phyloP scores from a whole-genome alignment of 495 filamentous ascomycete species.

The Apiosordaria backusii region DNA sequence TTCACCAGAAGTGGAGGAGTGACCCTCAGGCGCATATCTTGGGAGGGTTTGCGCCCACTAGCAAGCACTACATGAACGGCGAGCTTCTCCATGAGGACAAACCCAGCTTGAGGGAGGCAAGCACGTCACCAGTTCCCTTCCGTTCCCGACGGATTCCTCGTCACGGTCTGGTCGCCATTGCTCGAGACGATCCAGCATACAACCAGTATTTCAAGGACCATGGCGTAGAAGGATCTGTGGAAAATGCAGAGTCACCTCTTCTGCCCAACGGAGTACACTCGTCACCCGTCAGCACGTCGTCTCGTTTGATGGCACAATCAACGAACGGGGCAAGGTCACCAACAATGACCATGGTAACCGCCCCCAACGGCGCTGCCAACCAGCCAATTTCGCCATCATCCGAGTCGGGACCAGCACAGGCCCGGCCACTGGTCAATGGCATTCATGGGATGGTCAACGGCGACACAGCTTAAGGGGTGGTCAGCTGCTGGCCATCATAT shows the following conservation, averaged over 20 bases:
- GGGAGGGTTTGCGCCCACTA: slow-evolving; percentile 41
- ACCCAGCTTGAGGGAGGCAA: slow-evolving; percentile 33
- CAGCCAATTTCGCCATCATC: slow-evolving; percentile 35
- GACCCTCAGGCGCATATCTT: slow-evolving; percentile 46
- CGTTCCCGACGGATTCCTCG: slow-evolving; percentile 42
- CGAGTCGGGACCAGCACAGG: slow-evolving; percentile 28
- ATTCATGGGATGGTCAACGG: slow-evolving; percentile 22
- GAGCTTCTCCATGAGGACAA: slow-evolving; percentile 42
- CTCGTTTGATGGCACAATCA: slow-evolving; percentile 6
- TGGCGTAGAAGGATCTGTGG: slow-evolving; percentile 39
- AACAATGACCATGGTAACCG: slow-evolving; percentile 4
- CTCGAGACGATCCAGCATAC: slow-evolving; percentile 47
- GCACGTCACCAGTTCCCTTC: slow-evolving; percentile 43
- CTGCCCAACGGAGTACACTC: slow-evolving; percentile 37
- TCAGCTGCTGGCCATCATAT: not conserved
- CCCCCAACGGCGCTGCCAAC: slow-evolving; percentile 19
- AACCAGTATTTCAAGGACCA: slow-evolving; percentile 45
- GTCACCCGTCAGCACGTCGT: slow-evolving; percentile 25
- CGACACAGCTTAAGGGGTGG: not conserved
- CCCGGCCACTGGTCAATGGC: slow-evolving; percentile 31
- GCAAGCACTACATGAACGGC: slow-evolving; percentile 48
- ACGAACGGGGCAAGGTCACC: slow-evolving; percentile 28
- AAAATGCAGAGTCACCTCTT: slow-evolving; percentile 21
- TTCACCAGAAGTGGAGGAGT: slow-evolving; percentile 49
- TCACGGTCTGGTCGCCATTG: slow-evolving; percentile 42